Evolutionary conservation across 352 stramenopile genomes (phyloP).

Genomic region (Phytophthora cryptogea): DNA sequence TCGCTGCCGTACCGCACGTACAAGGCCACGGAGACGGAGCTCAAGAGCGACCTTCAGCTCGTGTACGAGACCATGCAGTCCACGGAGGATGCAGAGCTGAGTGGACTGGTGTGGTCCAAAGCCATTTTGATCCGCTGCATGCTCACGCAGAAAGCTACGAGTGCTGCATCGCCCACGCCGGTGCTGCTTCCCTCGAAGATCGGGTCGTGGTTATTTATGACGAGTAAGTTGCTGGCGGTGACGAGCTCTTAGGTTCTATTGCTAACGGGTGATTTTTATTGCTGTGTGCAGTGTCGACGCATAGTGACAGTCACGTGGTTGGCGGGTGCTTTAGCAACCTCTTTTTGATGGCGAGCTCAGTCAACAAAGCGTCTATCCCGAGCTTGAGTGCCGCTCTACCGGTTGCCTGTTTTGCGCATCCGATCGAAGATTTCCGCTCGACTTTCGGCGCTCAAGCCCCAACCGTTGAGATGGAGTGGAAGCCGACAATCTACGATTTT

Average conservation of each 20-base stretch:
- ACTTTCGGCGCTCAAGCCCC: slow-evolving; percentile 36
- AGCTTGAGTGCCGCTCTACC: slow-evolving; percentile 51
- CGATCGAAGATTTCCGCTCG: slow-evolving; percentile 55
- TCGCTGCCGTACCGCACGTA: slow-evolving; percentile 60
- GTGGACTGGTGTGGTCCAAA: slow-evolving; percentile 71
- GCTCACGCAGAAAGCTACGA: slow-evolving; percentile 32
- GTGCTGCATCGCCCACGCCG: slow-evolving; percentile 14
- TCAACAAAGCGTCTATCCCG: slow-evolving; percentile 9
- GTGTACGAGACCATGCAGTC: slow-evolving; percentile 74
- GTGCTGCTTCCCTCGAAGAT: slow-evolving; percentile 58
- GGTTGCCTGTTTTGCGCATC: slow-evolving; percentile 51
- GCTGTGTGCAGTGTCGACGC: slow-evolving; percentile 63
- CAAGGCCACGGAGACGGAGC: slow-evolving; percentile 58
- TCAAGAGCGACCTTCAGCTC: slow-evolving; percentile 53
- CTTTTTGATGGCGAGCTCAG: slow-evolving; percentile 48
- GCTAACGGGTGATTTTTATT: slow-evolving; percentile 13
- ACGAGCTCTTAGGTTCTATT: not conserved
- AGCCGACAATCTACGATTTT: slow-evolving; percentile 76
- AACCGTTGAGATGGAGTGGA: slow-evolving; percentile 68
- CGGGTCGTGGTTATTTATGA: slow-evolving; percentile 77
- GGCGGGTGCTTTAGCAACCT: slow-evolving; percentile 78
- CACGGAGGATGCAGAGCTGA: slow-evolving; percentile 51
- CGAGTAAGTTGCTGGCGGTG: slow-evolving; percentile 47
- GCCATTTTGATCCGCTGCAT: slow-evolving; percentile 65
- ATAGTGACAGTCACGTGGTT: slow-evolving; percentile 68